These are phyloP conservation scores for Corymbia maculata DNA, from an alignment of 345 rosid species.

Conservation along the genomic window DNA sequence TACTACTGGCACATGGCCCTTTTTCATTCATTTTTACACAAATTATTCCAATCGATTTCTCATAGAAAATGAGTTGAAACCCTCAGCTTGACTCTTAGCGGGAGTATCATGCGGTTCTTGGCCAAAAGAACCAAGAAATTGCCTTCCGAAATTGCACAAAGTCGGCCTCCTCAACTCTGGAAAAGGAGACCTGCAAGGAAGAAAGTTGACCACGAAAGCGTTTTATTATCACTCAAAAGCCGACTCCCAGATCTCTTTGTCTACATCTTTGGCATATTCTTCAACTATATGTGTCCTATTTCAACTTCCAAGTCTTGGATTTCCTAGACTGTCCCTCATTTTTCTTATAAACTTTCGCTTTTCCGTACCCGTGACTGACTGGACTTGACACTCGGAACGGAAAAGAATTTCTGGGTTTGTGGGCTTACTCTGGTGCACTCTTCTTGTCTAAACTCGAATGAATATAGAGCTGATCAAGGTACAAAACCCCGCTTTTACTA, in stretches of 20 bases:
- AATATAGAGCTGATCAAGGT: neutral
- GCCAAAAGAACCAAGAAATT: neutral
- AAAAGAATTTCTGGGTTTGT: neutral
- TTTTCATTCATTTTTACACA: neutral
- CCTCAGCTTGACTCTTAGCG: neutral
- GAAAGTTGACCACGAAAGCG: neutral
- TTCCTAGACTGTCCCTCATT: neutral
- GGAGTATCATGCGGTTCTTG: neutral
- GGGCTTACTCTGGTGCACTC: neutral
- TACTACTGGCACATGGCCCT: neutral
- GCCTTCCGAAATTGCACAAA: neutral
- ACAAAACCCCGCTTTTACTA: neutral
- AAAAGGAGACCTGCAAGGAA: neutral
- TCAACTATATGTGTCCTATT: neutral
- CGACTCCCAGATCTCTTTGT: neutral
- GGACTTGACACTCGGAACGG: neutral
- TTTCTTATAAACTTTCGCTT: neutral
- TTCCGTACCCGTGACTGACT: neutral
- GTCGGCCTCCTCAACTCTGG: neutral
- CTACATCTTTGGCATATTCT: neutral
- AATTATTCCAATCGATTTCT: neutral
- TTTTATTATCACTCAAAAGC: neutral
- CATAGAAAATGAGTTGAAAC: neutral
- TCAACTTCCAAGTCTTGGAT: neutral
- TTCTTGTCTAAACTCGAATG: neutral